Evolutionary conservation across 2,329 filamentous ascomycete genomes (phyloP).

Genomic region (Hypomyces perniciosus): DNA sequence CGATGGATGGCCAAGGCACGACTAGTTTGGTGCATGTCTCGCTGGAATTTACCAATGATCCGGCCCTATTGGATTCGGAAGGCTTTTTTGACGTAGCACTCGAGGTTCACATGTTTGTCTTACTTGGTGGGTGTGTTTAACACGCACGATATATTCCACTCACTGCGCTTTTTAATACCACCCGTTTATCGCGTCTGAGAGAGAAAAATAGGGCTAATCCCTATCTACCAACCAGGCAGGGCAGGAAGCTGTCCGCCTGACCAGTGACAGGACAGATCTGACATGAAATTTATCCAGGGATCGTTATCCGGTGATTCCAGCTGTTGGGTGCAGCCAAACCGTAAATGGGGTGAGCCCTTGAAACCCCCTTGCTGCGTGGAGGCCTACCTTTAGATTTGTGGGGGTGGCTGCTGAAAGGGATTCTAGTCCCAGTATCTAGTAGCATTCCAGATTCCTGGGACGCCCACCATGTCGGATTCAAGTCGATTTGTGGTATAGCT

Average conservation of each 20-base stretch:
- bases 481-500: not conserved
- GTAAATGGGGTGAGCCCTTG: not conserved
- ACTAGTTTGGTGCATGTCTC: not conserved
- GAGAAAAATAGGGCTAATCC: no score
- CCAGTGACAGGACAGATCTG: not conserved
- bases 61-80: not conserved
- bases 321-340: not conserved
- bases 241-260: not conserved
- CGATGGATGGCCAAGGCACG: not conserved
- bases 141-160: no score
- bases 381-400: constrained; percentile 1
- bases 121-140: no score
- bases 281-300: no score
- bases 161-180: no score
- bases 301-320: not conserved
- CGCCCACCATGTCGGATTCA: constrained; percentile 4
- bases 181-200: no score
- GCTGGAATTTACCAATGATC: not conserved
- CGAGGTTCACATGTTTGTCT: no score
- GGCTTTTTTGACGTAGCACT: not conserved
- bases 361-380: constrained; percentile 3
- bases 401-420: constrained; percentile 7
- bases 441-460: constrained; percentile 2
- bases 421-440: not conserved
- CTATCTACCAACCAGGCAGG: no score